Percentiles rank a stretch among this genome's conserved stretches.
These are phyloP conservation scores for Aspergillus fijiensis DNA, from an alignment of 2,329 filamentous ascomycete species.

Conservation along the genomic window DNA sequence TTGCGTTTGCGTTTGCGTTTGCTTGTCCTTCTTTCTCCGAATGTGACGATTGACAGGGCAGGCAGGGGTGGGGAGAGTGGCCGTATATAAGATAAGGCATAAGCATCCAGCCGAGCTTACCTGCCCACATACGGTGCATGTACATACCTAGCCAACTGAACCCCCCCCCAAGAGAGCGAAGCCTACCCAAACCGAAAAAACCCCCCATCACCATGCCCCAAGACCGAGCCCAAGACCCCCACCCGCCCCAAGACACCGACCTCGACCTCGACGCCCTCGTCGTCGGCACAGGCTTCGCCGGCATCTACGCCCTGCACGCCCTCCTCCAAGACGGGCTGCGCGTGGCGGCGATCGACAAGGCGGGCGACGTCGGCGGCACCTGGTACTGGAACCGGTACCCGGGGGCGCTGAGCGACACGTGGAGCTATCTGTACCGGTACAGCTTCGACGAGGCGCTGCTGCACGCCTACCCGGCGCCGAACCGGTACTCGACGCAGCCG, in stretches of 20 bases:
- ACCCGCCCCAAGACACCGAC: constrained; percentile 2
- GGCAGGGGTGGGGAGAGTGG: no score
- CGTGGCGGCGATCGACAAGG: constrained; percentile 42
- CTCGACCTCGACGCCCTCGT: constrained; percentile 37
- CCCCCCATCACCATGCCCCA: no score
- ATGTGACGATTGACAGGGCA: no score
- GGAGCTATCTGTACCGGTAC: constrained; percentile 27
- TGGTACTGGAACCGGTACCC: constrained; percentile 51
- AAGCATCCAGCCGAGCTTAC: no score
- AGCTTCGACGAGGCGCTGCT: constrained; percentile 27
- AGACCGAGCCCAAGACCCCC: no score
- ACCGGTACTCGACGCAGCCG: constrained; percentile 16
- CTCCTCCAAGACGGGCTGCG: constrained; percentile 39
- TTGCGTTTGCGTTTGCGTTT: no score
- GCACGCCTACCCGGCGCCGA: constrained; percentile 8
- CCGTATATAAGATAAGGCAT: no score
- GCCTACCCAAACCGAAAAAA: no score
- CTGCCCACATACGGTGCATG: no score
- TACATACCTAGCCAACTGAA: no score
- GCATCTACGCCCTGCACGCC: constrained; percentile 37
- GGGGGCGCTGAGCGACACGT: constrained; percentile 44
- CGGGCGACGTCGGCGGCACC: constrained; percentile 41
- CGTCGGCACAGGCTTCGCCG: constrained; percentile 43
- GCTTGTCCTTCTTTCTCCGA: no score
- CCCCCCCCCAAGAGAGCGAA: no score